phyloP scores from a whole-genome alignment of 306 rosid genomes.

The Luffa aegyptiaca region DNA sequence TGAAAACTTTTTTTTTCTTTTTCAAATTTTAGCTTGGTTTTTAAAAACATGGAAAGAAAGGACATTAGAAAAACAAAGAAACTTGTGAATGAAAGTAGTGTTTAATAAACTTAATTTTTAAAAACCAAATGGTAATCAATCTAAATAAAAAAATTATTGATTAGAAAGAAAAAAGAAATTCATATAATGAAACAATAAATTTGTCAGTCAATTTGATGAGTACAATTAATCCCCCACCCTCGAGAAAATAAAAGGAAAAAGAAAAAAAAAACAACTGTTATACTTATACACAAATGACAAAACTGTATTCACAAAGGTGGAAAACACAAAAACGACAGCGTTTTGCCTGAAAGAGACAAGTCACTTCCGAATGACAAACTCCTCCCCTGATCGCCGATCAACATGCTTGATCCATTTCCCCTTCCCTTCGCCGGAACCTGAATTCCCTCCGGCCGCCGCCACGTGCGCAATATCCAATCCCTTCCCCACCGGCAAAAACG shows the following conservation, averaged over 20 bases:
- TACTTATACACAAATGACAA: not conserved
- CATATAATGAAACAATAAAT: not conserved
- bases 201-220: not conserved
- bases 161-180: not conserved
- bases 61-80: too few relatives aligned
- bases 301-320: not conserved
- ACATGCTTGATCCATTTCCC: slow-evolving; percentile 65
- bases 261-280: not conserved
- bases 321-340: slow-evolving; percentile 1
- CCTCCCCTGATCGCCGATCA: slow-evolving; percentile 82
- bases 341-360: not conserved
- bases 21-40: too few relatives aligned
- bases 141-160: too few relatives aligned
- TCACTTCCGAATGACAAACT: slow-evolving; percentile 56
- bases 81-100: too few relatives aligned
- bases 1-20: too few relatives aligned
- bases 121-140: too few relatives aligned
- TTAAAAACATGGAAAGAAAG: too few relatives aligned
- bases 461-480: slow-evolving; percentile 80
- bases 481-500: slow-evolving; percentile 81
- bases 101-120: too few relatives aligned
- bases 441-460: slow-evolving; percentile 30
- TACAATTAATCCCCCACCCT: not conserved
- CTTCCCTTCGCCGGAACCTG: slow-evolving; percentile 15
- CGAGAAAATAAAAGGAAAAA: not conserved